Conservation (phyloP, 2,329 filamentous ascomycete species). For the Arthrinium puccinioides region DNA sequence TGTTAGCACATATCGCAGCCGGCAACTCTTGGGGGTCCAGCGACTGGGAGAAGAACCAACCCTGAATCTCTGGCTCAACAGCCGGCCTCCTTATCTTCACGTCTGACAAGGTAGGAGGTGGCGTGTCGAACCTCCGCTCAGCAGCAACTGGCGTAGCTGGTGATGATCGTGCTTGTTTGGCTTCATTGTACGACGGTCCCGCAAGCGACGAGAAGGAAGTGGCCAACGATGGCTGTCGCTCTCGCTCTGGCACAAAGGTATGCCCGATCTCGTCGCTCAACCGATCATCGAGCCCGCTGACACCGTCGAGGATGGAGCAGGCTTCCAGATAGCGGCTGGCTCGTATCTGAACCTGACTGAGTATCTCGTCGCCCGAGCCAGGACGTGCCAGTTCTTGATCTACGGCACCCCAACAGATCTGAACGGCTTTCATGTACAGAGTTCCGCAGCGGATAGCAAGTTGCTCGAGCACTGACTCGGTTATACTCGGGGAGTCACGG, state of each 20-base stretch:
- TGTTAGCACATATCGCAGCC: background rate
- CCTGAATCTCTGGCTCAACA: too few relatives aligned
- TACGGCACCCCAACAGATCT: conserved; percentile 64
- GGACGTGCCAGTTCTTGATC: conserved; percentile 50
- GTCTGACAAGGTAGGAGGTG: background rate
- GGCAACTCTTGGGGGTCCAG: background rate
- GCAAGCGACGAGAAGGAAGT: conserved; percentile 6
- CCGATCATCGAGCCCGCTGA: conserved; percentile 48
- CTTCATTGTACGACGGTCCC: conserved; percentile 5
- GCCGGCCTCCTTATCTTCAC: background rate
- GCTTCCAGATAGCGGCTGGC: conserved; percentile 53
- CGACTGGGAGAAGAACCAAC: too few relatives aligned
- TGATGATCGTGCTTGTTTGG: background rate
- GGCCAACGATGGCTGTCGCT: conserved; percentile 6
- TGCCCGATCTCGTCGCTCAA: conserved; percentile 35
- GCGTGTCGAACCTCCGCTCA: conserved; percentile 3
- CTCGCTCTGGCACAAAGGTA: conserved; percentile 2
- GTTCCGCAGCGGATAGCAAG: conserved; percentile 64
- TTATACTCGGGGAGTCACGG: conserved; percentile 42
- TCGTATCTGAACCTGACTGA: conserved; percentile 45
- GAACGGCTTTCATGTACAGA: conserved; percentile 67
- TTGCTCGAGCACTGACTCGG: conserved; percentile 54
- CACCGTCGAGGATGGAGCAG: conserved; percentile 54
- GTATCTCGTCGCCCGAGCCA: conserved; percentile 40
- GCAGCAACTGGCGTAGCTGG: conserved; percentile 1